Evolutionary conservation across 1,284 basidiomycete genomes (phyloP), one percentile per base, ranked within the genome.

Genomic region (Papiliotrema laurentii): DNA sequence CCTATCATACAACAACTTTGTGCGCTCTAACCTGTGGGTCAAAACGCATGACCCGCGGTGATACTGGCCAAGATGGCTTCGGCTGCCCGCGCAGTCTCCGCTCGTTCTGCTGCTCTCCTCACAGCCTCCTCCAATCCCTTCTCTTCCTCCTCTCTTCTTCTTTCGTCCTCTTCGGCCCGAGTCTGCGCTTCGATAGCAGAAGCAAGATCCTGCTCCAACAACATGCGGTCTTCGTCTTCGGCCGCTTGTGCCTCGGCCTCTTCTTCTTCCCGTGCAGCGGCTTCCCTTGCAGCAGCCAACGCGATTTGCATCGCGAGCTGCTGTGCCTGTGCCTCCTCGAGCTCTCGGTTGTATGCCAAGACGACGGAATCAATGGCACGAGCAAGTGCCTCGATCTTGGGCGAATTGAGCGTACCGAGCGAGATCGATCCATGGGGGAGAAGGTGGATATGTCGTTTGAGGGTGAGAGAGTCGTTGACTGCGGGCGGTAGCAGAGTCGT

Each of bases 351-450:
- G 19, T 58, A 60, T 42, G 69, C 60, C 25, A 71, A 60, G 22
- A 73, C 67, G 25, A 72, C 66, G 10, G 53, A 56, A 50, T 74
- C 72, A 41, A 74, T 66, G 1, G 57, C 53, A 4, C 63, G 54
- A 2, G 69, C 65, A 6, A 74, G 59, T 9, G 53, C 37, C 28
- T 74, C 70, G 46, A 74, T 70, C 49, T 69, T 69, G 4, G 56
- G 37, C 5, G 64, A 65, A 49, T 73, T 72, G 4, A 74, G 56
- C 37, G 63, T 71, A 1, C 69, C 70, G 9, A 74, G 65, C 10
- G 68, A 68, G 49, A 74, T 63, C 44, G 66, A 71, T 16, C 67
- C 65, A 21, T 69, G 64, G 7, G 68, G 67, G 2, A 72, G 59
- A 11, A 74, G 58, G 45, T 70, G 65, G 41, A 74, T 59, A 37